Conservation (phyloP, 2,329 filamentous ascomycete genomes). For the Phialophora chinensis region DNA sequence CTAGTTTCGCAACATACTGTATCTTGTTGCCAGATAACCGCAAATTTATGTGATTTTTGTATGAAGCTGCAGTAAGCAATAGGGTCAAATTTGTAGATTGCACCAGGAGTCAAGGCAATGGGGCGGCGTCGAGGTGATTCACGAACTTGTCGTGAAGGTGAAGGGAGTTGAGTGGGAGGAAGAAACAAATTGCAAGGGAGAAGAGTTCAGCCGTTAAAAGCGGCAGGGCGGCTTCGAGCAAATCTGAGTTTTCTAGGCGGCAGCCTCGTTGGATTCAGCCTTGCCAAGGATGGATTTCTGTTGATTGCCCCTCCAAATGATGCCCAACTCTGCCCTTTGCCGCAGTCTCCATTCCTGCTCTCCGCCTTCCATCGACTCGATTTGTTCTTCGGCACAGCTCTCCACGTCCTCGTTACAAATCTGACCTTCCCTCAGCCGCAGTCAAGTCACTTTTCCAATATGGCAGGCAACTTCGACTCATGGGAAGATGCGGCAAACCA, state of each 20-base stretch:
- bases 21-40: background rate
- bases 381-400: background rate
- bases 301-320: slow-evolving; percentile 12
- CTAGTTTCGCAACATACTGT: background rate
- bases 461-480: slow-evolving; percentile 84
- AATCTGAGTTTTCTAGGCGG: background rate
- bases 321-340: background rate
- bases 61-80: background rate
- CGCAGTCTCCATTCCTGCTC: background rate
- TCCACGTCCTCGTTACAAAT: background rate
- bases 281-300: slow-evolving; percentile 17
- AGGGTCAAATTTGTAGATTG: background rate
- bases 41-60: background rate
- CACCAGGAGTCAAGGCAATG: background rate
- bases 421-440: background rate
- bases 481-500: slow-evolving; percentile 86
- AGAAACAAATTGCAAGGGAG: background rate
- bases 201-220: background rate
- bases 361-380: slow-evolving; percentile 1
- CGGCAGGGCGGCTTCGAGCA: background rate
- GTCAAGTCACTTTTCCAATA: slow-evolving; percentile 46
- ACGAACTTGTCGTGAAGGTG: background rate
- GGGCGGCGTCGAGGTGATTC: background rate
- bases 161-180: background rate
- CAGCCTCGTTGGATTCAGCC: slow-evolving; percentile 2